Base-by-base conservation (phyloP, 345 rosid genomes). In the Pseudoturritis turrita region DNA sequence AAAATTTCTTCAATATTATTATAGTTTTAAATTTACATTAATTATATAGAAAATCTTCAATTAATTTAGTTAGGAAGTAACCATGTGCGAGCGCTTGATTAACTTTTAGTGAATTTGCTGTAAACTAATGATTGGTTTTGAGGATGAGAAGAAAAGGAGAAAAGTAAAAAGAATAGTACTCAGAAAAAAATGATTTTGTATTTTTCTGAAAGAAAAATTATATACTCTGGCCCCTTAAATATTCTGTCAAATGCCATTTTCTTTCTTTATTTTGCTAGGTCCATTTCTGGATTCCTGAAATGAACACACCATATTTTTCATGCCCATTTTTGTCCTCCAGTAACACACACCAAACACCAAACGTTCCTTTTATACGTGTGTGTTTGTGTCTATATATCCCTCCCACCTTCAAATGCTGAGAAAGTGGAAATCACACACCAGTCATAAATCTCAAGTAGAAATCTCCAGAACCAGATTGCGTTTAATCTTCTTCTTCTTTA, bases 361-460 rank as follows among this genome's bases (percentile, higher is more conserved):
- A 58, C 65, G 36, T 29, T 28, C 28, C 65, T 76, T 47, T 15
- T 52, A 1, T 51, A 4, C 43, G 25, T 70, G 25, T 71, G n/a
- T 70, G 6, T 60, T 22, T 8, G 14, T 72, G 65, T 75, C 85
- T 76, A 70, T 81, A 83, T 65, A 87, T 79, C 77, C 71, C 55
- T 66, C 86, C 72, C 76, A 70, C 79, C 87, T 81, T 79, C 84
- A 80, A 85, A 81, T 69, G 86, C 61, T 73, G 43, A 78, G 83
- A 77, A 81, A 76, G 81, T 85, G 86, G 93, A 75, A 53, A 70
- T 69, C 80, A 89, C 89, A 84, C 81, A 7, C 21, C 70, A 65
- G 75, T 64, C 79, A 57, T 64, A 63, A 68, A 35, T 72, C 73
- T 68, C 77, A 57, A 70, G 56, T 74, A 76, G 71, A 62, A 78